Evolutionary conservation across 2,329 filamentous ascomycete species (phyloP), one percentile per base, ranked within the genome.

Genomic region (Mycocentrospora acerina): DNA sequence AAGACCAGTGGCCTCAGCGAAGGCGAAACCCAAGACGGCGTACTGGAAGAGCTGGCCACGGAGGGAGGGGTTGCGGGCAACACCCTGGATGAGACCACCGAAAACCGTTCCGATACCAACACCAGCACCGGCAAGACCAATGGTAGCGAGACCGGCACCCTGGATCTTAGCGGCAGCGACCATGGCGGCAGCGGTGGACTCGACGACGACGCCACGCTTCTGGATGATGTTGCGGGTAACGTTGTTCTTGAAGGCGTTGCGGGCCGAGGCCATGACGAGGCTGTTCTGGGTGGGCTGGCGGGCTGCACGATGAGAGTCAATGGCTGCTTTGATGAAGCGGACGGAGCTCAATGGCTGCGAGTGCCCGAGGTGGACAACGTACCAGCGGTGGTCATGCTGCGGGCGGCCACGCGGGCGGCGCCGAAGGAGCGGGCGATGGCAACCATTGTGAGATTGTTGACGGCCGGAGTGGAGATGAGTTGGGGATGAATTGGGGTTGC

Each of bases 31-130:
- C 71, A 93, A 79, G 86, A 93, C 91, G 82, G 88, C 88, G 78
- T 93, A 91, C 62, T 86, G 88, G 86, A 93, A 95, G 70, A 95
- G 88, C 83, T 94, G 89, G 73, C 88, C 88, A 79, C 88, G 86
- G 78, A 94, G 87, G 70, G 86, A 86, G 69, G 88, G 88, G 87
- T 95, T 95, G 79, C 88, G 88, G 79, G 88, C 87, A 73, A 93
- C 88, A 78, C 83, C 83, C 76, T 87, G 84, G 70, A 94, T 81
- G 71, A 94, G 87, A 68, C 87, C 84, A 71, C 86, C 88, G 83
- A 94, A 94, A 71, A 94, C 88, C 71, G 91, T 83, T 81, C 88
- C 88, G 76, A 93, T 94, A 88, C 88, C 88, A 74, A 93, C 88
- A 89, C 88, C 86, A 70, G 87, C 86, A 85, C 86, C 86, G 71